Evolutionary conservation across 192 early-diverging fungal genomes (phyloP), one percentile per base, ranked within the genome.

Genomic region (Jimgerdemannia flammicorona): DNA sequence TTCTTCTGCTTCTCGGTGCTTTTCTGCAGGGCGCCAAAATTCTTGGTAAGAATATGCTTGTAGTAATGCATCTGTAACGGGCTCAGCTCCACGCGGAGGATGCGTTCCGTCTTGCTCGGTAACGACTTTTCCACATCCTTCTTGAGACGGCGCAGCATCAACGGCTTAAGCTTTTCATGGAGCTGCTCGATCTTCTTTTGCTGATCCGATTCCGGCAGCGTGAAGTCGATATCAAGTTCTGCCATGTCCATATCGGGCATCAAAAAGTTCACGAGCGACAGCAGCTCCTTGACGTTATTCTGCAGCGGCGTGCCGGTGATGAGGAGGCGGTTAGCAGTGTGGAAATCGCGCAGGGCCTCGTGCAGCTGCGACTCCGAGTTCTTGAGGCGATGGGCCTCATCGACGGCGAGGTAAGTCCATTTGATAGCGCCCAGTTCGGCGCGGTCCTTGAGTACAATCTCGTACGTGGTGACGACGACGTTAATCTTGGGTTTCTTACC

Each of bases 221-320:
- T 90, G 71, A 99, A 85, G 78, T 94, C 92, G 74, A 95, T 91
- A 63, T 94, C 92, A 54, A 94, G 83, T 67, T 93, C 91, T 44
- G 87, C 90, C 74, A 96, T 93, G 73, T 96, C 87, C 70, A 87
- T 94, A 67, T 88, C 93, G 0, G 98, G 97, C 88, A 93, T 98
- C 76, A 99, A 82, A 84, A 99, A 99, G 66, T 95, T 90, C 49
- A 96, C 90, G 9, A 99, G 81, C 0, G 96, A 90, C 10, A 95
- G 86, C 19, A 99, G 85, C 79, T 99, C 98, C 84, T 96, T 94
- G 44, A 99, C 92, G 20, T 91, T 95, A 85, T 99, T 99, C 78
- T 99, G 97, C 70, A 99, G 87, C n/a, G 98, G 98, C 29, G 98
- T 99, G 20, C 98, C 98, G 0, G 98, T 99, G 69, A 99, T 95